Conservation (phyloP, 1,139 yeast species). For the Entelexis sorbosivorans region DNA sequence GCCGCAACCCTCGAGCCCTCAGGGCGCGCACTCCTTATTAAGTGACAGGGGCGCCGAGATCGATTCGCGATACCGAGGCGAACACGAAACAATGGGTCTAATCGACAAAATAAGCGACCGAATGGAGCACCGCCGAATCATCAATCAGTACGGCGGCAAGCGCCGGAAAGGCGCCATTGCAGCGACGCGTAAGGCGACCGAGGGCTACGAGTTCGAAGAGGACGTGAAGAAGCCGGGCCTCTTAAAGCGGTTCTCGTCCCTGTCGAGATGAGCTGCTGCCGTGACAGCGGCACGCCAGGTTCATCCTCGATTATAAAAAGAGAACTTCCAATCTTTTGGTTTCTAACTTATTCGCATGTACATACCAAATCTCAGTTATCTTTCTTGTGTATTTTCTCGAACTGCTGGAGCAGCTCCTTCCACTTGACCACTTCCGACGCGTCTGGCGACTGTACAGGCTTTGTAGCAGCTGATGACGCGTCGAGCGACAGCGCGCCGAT, state of each 20-base stretch:
- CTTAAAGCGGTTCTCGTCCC: slow-evolving; percentile 15
- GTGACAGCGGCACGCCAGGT: neutral
- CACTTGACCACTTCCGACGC: slow-evolving; percentile 27
- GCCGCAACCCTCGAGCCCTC: slow-evolving; percentile 6
- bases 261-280: slow-evolving; percentile 8
- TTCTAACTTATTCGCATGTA: neutral
- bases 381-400: slow-evolving; percentile 32
- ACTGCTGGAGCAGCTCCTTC: slow-evolving; percentile 53
- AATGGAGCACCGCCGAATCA: slow-evolving; percentile 27
- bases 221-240: slow-evolving; percentile 19
- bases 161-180: slow-evolving; percentile 23
- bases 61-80: neutral
- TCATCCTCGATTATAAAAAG: no score
- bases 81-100: slow-evolving; percentile 15
- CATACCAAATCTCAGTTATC: neutral
- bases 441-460: neutral
- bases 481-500: slow-evolving; percentile 31
- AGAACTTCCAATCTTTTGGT: neutral
- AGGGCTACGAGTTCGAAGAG: slow-evolving; percentile 23
- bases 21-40: slow-evolving; percentile 5
- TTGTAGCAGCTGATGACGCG: neutral
- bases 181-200: slow-evolving; percentile 23
- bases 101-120: slow-evolving; percentile 20
- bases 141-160: slow-evolving; percentile 27
- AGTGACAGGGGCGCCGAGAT: slow-evolving; percentile 2